Conservation (phyloP, 306 rosid species). For the Delonix regia region DNA sequence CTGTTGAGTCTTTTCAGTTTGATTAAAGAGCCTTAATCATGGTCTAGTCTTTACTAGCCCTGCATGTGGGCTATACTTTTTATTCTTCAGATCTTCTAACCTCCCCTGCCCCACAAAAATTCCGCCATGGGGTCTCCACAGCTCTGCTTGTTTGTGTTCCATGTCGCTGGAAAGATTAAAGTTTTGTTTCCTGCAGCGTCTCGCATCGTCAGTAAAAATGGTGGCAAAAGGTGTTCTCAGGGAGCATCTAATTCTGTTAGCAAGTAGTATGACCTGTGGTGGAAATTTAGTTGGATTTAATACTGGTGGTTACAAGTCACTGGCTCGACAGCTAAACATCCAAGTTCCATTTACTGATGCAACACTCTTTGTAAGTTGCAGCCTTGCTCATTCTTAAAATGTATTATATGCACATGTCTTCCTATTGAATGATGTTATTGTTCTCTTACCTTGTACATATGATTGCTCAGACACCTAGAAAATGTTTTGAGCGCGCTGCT, state of each 20-base stretch:
- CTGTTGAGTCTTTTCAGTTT: slow-evolving; percentile 7
- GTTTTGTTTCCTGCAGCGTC: slow-evolving; percentile 66
- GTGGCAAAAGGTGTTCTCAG: slow-evolving; percentile 95
- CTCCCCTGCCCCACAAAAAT: not conserved
- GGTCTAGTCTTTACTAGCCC: slow-evolving; percentile 14
- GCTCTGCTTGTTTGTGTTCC: not conserved
- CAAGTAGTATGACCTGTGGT: slow-evolving; percentile 89
- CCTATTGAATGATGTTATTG: slow-evolving; percentile 23
- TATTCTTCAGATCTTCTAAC: not conserved
- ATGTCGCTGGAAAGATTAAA: not conserved
- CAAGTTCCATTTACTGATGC: slow-evolving; percentile 98
- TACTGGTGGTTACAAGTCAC: slow-evolving; percentile 84
- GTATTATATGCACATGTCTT: not conserved
- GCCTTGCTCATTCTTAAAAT: slow-evolving; percentile 30
- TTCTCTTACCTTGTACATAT: slow-evolving; percentile 22
- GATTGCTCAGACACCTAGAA: slow-evolving; percentile 77
- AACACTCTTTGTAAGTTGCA: slow-evolving; percentile 74
- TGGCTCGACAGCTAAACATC: slow-evolving; percentile 67
- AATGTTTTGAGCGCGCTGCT: slow-evolving; percentile 92
- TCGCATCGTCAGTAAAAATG: slow-evolving; percentile 74
- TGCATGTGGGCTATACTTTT: not conserved
- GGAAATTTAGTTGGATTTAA: slow-evolving; percentile 91
- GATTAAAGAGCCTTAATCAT: slow-evolving; percentile 24
- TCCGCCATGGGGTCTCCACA: not conserved
- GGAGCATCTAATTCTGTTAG: slow-evolving; percentile 91